phyloP scores from a whole-genome alignment of 2,329 filamentous ascomycete species.

The Aspergillus vadensis region DNA sequence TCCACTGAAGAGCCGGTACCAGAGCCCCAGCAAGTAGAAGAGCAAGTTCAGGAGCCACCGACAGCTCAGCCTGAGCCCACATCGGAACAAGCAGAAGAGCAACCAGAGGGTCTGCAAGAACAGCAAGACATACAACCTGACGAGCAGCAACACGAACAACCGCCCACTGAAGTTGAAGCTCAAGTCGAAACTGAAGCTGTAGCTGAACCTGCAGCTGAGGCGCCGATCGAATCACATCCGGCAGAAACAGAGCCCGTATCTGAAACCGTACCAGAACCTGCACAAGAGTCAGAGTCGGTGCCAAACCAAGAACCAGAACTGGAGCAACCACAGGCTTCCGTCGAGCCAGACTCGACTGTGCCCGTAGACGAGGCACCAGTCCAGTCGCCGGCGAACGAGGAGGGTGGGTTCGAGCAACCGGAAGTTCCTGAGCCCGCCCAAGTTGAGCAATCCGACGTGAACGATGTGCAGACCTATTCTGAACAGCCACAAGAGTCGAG shows the following conservation, averaged over 20 bases:
- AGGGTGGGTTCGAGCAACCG: conserved; percentile 16
- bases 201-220: background rate
- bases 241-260: conserved; percentile 12
- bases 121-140: conserved; percentile 4
- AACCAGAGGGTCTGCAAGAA: background rate
- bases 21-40: conserved; percentile 8
- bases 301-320: conserved; percentile 18
- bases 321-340: conserved; percentile 23
- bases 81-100: background rate
- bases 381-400: conserved; percentile 17
- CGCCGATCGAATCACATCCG: conserved; percentile 2
- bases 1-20: conserved; percentile 3
- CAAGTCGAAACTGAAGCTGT: conserved; percentile 1
- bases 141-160: conserved; percentile 3
- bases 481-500: conserved; percentile 19
- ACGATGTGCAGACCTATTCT: conserved; percentile 20
- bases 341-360: conserved; percentile 18
- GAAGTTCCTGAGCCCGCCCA: conserved; percentile 15
- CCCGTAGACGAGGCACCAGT: conserved; percentile 16
- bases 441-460: conserved; percentile 22
- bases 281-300: conserved; percentile 11
- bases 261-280: conserved; percentile 6
- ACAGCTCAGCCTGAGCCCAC: background rate
- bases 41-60: background rate
- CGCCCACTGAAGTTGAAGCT: conserved; percentile 5